phyloP scores from a whole-genome alignment of 2,329 filamentous ascomycete species.

The Diaporthe sp. region DNA sequence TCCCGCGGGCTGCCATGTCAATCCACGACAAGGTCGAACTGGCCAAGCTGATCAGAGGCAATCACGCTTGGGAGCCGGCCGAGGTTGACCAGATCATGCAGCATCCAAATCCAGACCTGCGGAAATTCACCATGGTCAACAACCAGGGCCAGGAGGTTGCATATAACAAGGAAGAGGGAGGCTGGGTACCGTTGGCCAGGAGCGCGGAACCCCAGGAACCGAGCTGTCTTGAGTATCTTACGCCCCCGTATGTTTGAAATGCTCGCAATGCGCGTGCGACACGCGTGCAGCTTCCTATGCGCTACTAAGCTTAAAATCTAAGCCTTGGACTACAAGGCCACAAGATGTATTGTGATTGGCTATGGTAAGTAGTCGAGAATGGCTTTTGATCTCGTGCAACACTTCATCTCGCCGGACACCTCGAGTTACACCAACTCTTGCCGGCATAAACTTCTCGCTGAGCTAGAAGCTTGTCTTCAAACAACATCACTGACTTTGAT shows the following conservation, averaged over 20 bases:
- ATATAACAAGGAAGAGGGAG: slow-evolving; percentile 29
- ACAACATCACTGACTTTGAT: not conserved
- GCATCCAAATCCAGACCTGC: slow-evolving; percentile 18
- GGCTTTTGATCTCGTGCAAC: not conserved
- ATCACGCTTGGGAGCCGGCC: slow-evolving; percentile 58
- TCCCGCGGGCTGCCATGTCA: slow-evolving; percentile 57
- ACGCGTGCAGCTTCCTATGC: not conserved
- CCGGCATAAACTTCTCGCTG: not conserved
- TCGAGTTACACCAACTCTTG: not conserved
- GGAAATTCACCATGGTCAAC: slow-evolving; percentile 40
- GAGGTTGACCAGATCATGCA: slow-evolving; percentile 44
- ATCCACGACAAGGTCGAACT: slow-evolving; percentile 53
- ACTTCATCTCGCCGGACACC: not conserved
- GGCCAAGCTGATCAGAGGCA: slow-evolving; percentile 59
- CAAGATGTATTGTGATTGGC: not conserved
- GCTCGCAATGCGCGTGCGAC: not conserved
- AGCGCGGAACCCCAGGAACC: not conserved
- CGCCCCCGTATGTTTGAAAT: slow-evolving; percentile 21
- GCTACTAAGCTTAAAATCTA: not conserved
- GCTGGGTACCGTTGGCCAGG: slow-evolving; percentile 19
- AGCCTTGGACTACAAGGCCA: not conserved
- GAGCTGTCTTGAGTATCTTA: not conserved
- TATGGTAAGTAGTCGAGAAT: not conserved
- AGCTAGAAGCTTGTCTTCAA: not conserved
- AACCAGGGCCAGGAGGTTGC: slow-evolving; percentile 40